Percentiles rank a stretch among this genome's conserved stretches.
These are phyloP conservation scores for Phytophthora litchii DNA, from an alignment of 352 stramenopile species.

Conservation along the genomic window DNA sequence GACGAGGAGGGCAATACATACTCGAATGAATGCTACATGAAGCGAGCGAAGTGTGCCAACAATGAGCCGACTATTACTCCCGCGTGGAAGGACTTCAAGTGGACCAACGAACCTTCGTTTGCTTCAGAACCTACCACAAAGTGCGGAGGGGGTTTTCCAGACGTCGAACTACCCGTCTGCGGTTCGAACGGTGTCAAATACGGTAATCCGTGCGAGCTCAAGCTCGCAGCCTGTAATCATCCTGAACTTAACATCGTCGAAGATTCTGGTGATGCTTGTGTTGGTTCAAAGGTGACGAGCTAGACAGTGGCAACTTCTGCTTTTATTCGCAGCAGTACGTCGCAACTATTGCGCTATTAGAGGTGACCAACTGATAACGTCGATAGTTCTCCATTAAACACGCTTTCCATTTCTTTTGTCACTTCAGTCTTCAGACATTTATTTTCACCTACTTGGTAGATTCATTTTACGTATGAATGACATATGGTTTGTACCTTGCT, in stretches of 20 bases:
- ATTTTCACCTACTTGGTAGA: too few species aligned
- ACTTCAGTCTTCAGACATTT: too few species aligned
- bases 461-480: too few species aligned
- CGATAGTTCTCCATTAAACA: too few species aligned
- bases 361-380: too few species aligned
- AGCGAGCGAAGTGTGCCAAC: slow-evolving; percentile 6
- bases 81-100: neutral
- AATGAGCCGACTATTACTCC: neutral
- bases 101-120: neutral
- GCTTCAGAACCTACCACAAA: too few species aligned
- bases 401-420: too few species aligned
- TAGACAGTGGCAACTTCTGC: too few species aligned
- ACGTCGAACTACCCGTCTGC: neutral
- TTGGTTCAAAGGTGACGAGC: neutral
- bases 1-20: slow-evolving; percentile 9
- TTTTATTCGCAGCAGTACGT: neutral
- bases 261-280: neutral
- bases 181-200: neutral
- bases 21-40: slow-evolving; percentile 14
- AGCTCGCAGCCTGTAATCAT: neutral
- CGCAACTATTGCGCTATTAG: too few species aligned
- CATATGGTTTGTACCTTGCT: too few species aligned
- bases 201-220: neutral
- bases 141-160: neutral
- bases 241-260: neutral